phyloP scores from a whole-genome alignment of 768 basidiomycete genomes.

The Psilocybe sp. region DNA sequence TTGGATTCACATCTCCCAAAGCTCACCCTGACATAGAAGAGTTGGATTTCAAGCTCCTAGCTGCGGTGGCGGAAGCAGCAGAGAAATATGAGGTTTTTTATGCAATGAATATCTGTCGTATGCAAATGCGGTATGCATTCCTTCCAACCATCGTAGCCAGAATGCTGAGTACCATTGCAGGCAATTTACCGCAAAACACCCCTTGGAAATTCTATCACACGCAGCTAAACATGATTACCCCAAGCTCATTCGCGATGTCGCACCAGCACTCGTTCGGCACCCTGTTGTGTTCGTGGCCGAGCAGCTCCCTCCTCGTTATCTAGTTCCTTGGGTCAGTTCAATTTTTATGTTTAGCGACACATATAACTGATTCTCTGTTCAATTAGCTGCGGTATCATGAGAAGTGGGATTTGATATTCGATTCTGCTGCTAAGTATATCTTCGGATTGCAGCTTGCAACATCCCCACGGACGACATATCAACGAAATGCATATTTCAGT shows the following conservation, averaged over 20 bases:
- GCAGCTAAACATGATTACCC: conserved; percentile 20
- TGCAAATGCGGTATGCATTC: conserved; percentile 19
- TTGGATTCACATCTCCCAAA: conserved; percentile 25
- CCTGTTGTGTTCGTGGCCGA: conserved; percentile 9
- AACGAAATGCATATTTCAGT: conserved; percentile 4
- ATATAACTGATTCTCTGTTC: not conserved
- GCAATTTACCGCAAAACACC: conserved; percentile 11
- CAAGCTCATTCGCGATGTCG: conserved; percentile 16
- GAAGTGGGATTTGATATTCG: conserved; percentile 10
- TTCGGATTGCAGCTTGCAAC: conserved; percentile 1
- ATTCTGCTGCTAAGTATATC: conserved; percentile 2
- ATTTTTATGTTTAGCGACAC: not conserved
- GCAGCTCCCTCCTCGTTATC: conserved; percentile 9
- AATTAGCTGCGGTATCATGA: conserved; percentile 11
- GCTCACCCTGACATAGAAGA: conserved; percentile 18
- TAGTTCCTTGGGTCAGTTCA: conserved; percentile 15
- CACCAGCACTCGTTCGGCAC: conserved; percentile 13
- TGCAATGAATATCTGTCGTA: conserved; percentile 21
- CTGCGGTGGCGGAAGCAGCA: conserved; percentile 21
- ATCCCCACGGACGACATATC: not conserved
- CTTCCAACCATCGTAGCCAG: not conserved
- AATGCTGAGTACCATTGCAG: conserved; percentile 1
- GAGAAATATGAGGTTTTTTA: conserved; percentile 26
- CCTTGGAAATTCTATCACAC: conserved; percentile 17
- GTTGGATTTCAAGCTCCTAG: conserved; percentile 15